Percentiles rank a stretch among this genome's conserved stretches.
phyloP scores from a whole-genome alignment of 1,284 basidiomycete species.

The Tilletia indica region DNA sequence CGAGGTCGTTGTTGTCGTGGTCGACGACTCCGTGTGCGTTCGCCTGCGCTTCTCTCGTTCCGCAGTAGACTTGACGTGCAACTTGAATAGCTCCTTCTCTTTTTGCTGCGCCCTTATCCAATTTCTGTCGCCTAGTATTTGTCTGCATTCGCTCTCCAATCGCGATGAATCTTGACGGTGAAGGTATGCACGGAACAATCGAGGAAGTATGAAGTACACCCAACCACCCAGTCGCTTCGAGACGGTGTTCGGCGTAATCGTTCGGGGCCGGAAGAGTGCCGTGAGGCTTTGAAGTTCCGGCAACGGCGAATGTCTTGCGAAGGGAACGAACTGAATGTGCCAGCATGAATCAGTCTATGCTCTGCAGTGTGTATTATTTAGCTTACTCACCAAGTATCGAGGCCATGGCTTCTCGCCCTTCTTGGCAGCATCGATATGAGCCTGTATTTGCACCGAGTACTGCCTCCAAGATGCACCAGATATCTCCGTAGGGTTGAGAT shows the following conservation, averaged over 20 bases:
- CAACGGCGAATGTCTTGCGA: slow-evolving; percentile 20
- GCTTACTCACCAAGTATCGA: not conserved
- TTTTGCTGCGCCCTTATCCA: not conserved
- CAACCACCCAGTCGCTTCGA: slow-evolving; percentile 12
- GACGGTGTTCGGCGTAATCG: slow-evolving; percentile 20
- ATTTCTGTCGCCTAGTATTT: not conserved
- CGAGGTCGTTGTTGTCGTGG: too few species aligned
- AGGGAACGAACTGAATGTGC: slow-evolving; percentile 15
- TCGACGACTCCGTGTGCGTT: not conserved
- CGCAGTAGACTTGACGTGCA: not conserved
- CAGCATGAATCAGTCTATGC: slow-evolving; percentile 19
- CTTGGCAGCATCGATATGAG: slow-evolving; percentile 55
- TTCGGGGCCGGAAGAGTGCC: slow-evolving; percentile 10
- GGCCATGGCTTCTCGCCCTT: slow-evolving; percentile 32
- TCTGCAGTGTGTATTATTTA: not conserved
- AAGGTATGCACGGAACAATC: not conserved
- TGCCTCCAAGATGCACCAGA: slow-evolving; percentile 63
- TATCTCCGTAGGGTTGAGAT: slow-evolving; percentile 38
- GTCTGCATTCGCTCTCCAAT: not conserved
- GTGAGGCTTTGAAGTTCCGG: slow-evolving; percentile 16
- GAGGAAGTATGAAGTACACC: slow-evolving; percentile 13
- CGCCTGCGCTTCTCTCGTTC: too few species aligned
- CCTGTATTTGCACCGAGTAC: slow-evolving; percentile 63
- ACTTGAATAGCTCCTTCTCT: slow-evolving; percentile 1
- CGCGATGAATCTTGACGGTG: not conserved